A percentile compares a stretch with the other conserved stretches of the same genome.
Evolutionary conservation across 805 yeast genomes (phyloP).

Genomic region (Scheffersomyces lignosus): DNA sequence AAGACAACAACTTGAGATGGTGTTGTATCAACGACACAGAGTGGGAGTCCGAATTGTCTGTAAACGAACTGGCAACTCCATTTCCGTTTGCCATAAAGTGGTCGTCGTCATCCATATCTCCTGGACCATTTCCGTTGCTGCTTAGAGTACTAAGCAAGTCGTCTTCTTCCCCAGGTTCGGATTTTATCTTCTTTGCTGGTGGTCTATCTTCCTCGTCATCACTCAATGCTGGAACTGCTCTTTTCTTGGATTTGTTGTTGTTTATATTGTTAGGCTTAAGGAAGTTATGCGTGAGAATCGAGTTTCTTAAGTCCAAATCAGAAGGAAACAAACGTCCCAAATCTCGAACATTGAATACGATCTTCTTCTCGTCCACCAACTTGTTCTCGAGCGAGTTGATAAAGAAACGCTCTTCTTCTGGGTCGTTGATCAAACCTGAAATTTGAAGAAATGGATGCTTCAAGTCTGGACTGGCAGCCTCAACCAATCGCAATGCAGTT

Average conservation of each 20-base stretch:
- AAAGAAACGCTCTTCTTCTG: conserved; percentile 35
- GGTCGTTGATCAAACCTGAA: conserved; percentile 51
- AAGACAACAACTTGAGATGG: conserved; percentile 69
- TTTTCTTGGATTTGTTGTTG: conserved; percentile 18
- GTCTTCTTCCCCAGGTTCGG: conserved; percentile 24
- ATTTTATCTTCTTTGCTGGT: conserved; percentile 38
- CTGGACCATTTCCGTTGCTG: conserved; percentile 3
- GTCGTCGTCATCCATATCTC: conserved; percentile 31
- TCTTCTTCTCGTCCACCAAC: conserved; percentile 34
- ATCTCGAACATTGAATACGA: conserved; percentile 36
- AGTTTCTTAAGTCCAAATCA: conserved; percentile 43
- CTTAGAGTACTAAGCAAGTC: conserved; percentile 11
- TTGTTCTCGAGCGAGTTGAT: conserved; percentile 30
- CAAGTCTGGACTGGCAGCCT: conserved; percentile 49
- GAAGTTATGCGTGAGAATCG: conserved; percentile 44
- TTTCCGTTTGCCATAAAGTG: conserved; percentile 17
- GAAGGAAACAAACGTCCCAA: conserved; percentile 37
- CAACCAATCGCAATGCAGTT: conserved; percentile 56
- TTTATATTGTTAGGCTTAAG: conserved; percentile 22
- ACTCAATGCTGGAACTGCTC: conserved; percentile 5
- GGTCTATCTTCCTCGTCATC: conserved; percentile 10
- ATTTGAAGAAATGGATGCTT: conserved; percentile 43
- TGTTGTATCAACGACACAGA: conserved; percentile 44
- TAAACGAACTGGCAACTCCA: conserved; percentile 16
- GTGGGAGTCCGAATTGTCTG: conserved; percentile 26